Evolutionary conservation across 2,329 filamentous ascomycete species (phyloP), one percentile per base, ranked within the genome.

Genomic region (Diaporthe humulicola): DNA sequence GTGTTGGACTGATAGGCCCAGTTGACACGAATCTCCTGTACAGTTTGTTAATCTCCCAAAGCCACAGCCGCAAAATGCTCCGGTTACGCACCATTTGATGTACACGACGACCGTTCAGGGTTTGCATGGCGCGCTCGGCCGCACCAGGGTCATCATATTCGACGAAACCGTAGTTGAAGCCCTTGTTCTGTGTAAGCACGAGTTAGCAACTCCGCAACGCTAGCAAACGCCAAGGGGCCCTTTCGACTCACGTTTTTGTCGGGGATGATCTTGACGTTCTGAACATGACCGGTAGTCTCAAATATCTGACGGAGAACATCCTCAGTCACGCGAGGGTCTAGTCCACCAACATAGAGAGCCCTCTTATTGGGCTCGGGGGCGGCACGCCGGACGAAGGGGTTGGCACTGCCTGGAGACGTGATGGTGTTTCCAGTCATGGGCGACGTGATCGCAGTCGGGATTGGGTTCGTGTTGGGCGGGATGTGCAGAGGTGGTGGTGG

Each of bases 1-100:
- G 91, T 96, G 88, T 98, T 99, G 79, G 96, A 97, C 87, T 99
- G 97, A 81, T 99, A 99, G 30, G 97, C 97, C 97, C 97, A 99
- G 88, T 99, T 99, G 81, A 99, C 97, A 73, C 96, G 95, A 77
- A 99, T 99, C 89, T 99, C 97, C 95, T 98, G 82, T 74, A 71
- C 64, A 28, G 19, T 3, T 25, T 28, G 61, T 76, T 61, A 77
- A 69, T 58, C 42, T 48, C 40, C 50, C 17, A 19, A 66, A 33
- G 2, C 22, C n/a, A 28, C 38, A 33, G 17, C 17, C 22, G 15
- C 3, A 5, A 22, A 33, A n/a, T 9, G 22, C 22, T 50, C 17
- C 36, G 17, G 36, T 54, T 69, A 84, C 93, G 84, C 92, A 98
- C 96, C 83, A 95, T 94, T 86, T 98, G 96, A 84, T 99, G 96